These are phyloP conservation scores for Papiliotrema fonsecae DNA, from an alignment of 1,284 basidiomycete species.

Conservation along the genomic window DNA sequence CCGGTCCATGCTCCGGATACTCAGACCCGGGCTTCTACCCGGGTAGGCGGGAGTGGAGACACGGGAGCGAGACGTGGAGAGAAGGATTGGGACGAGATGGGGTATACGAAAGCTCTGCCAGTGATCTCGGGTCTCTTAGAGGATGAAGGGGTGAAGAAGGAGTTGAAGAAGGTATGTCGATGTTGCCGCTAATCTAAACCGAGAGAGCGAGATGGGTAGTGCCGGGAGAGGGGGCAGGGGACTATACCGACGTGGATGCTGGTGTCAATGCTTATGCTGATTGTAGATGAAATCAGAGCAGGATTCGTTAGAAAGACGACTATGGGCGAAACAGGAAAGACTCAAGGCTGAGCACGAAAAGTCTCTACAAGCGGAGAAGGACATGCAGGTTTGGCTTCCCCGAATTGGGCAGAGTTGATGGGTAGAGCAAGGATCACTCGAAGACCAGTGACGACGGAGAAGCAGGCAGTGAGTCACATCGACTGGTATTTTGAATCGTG, in stretches of 20 bases:
- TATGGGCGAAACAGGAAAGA: conserved; percentile 42
- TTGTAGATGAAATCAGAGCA: conserved; percentile 45
- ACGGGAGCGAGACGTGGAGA: conserved; percentile 8
- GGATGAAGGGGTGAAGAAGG: conserved; percentile 33
- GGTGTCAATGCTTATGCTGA: not conserved
- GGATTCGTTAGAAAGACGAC: conserved; percentile 34
- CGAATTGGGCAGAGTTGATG: not conserved
- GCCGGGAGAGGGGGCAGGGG: no score
- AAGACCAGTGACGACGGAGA: conserved; percentile 25
- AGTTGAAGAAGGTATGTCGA: conserved; percentile 37
- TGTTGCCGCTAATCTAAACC: no score
- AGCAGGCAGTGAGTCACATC: conserved; percentile 20
- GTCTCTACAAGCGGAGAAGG: conserved; percentile 27
- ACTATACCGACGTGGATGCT: not conserved
- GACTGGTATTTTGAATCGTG: not conserved
- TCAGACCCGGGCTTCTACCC: not conserved
- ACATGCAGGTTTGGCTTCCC: conserved; percentile 22
- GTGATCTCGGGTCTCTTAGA: conserved; percentile 29
- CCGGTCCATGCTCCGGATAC: not conserved
- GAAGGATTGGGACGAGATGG: conserved; percentile 16
- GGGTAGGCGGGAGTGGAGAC: not conserved
- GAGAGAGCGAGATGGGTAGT: no score
- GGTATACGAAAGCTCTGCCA: conserved; percentile 33
- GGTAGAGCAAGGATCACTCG: conserved; percentile 32
- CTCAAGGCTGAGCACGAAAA: conserved; percentile 36